Evolutionary conservation across 805 yeast genomes (phyloP).

Genomic region (Candida nemodendra): DNA sequence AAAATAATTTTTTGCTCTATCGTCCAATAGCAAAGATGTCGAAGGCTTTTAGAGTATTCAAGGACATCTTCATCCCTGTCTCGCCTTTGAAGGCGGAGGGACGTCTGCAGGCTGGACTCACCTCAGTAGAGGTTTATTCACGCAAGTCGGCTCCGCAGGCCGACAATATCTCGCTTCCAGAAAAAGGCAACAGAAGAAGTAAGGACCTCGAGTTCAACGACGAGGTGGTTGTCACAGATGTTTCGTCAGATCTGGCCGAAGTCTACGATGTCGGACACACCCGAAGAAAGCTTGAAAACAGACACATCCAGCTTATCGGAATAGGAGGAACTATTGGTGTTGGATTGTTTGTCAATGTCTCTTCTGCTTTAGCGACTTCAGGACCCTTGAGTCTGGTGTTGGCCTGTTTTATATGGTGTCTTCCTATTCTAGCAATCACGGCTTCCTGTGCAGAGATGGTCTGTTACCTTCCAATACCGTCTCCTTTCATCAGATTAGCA

Average conservation of each 20-base stretch:
- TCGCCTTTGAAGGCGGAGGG: constrained; percentile 22
- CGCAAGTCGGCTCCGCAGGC: neutral
- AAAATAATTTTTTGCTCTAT: constrained; percentile 1
- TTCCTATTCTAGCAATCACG: constrained; percentile 42
- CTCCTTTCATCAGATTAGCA: constrained; percentile 46
- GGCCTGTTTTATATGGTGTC: constrained; percentile 41
- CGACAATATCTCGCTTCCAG: neutral
- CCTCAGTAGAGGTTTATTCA: constrained; percentile 6
- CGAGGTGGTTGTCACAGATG: constrained; percentile 9
- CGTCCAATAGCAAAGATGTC: constrained; percentile 6
- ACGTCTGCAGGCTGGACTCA: constrained; percentile 10
- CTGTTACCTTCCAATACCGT: constrained; percentile 44
- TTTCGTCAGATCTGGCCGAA: constrained; percentile 12
- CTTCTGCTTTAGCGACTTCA: constrained; percentile 36
- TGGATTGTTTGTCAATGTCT: constrained; percentile 44
- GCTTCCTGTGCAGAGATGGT: constrained; percentile 47
- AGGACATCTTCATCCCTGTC: constrained; percentile 27
- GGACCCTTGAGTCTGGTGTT: constrained; percentile 44
- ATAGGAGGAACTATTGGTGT: constrained; percentile 53
- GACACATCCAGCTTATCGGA: constrained; percentile 49
- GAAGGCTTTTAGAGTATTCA: constrained; percentile 10
- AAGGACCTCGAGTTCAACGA: constrained; percentile 6
- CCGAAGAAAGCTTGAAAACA: constrained; percentile 34
- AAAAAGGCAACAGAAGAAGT: constrained; percentile 1
- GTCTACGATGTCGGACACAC: constrained; percentile 18